Conservation (phyloP, 768 basidiomycete species). For the Pleurotus sapidus region DNA sequence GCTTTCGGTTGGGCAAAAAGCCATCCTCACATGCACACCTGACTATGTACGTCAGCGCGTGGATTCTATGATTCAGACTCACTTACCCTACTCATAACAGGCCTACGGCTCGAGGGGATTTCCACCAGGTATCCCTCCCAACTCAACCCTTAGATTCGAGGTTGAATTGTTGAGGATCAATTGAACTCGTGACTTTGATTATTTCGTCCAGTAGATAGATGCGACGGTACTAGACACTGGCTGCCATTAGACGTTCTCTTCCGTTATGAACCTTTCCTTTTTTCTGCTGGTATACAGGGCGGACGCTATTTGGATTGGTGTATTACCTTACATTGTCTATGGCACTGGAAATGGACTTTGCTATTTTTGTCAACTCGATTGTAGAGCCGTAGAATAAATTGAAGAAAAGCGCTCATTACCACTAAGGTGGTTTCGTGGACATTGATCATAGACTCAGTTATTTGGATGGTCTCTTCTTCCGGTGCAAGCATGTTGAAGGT, state of each 20-base stretch:
- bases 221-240: neutral
- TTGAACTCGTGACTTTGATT: conserved; percentile 9
- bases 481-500: too few relatives aligned
- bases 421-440: too few relatives aligned
- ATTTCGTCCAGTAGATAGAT: neutral
- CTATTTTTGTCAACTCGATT: too few relatives aligned
- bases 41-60: conserved; percentile 62
- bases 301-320: neutral
- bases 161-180: conserved; percentile 80
- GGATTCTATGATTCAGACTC: conserved; percentile 4
- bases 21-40: conserved; percentile 59
- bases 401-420: too few relatives aligned
- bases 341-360: too few relatives aligned
- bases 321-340: neutral
- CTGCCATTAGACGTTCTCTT: conserved; percentile 3
- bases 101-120: conserved; percentile 75
- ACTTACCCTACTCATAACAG: conserved; percentile 29
- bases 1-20: conserved; percentile 77
- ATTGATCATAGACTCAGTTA: too few relatives aligned
- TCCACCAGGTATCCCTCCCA: conserved; percentile 75
- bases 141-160: conserved; percentile 75
- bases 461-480: too few relatives aligned
- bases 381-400: too few relatives aligned
- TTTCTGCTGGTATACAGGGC: neutral
- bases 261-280: neutral